Evolutionary conservation across 768 basidiomycete genomes (phyloP), one percentile per base, ranked within the genome.

Genomic region (Hypsizygus marmoreus): DNA sequence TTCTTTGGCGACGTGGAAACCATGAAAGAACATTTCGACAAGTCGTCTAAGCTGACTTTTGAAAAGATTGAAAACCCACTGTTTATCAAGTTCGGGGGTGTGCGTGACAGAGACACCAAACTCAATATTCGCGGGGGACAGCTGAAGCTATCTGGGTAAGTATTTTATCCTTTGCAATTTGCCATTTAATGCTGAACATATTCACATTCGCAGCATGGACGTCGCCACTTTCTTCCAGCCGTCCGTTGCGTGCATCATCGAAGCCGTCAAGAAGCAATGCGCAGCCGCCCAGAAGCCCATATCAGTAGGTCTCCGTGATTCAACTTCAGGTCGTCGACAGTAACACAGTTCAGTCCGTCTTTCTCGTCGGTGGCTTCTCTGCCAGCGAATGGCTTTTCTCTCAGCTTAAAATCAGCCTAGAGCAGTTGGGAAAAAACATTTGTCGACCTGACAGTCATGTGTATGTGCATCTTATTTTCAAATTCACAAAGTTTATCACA

Each of bases 301-400:
- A 24, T 50, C 57, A 25, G 60, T 61, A 28, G 31, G 59, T 23
- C 13, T 11, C 37, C 8, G 14, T 28, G 14, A 4, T 25, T 4
- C 5, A n/a, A 13, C 13, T n/a, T 11, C 25, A 12, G 14, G 17
- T 20, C 23, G 8, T 16, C 14, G 9, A 20, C 14, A 37, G 16
- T 23, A 24, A 8, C 16, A 24, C 30, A n/a, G 39, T 16, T 28
- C 36, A 65, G 64, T 55, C 53, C 13, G 59, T 65, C 12, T 43
- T 64, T 19, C 65, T 77, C 0, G 74, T 78, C 7, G 76, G 76
- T 16, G 76, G 76, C 0, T 77, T 76, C 55, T 68, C 72, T 10
- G 70, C 70, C 0, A 77, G 72, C 45, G 66, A 73, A 32, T 76
- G 72, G 67, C 50, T 77, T 14, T 71, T 63, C 51, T 49, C 60